Conservation (phyloP, 2,329 filamentous ascomycete species). For the Talaromyces sp. region DNA sequence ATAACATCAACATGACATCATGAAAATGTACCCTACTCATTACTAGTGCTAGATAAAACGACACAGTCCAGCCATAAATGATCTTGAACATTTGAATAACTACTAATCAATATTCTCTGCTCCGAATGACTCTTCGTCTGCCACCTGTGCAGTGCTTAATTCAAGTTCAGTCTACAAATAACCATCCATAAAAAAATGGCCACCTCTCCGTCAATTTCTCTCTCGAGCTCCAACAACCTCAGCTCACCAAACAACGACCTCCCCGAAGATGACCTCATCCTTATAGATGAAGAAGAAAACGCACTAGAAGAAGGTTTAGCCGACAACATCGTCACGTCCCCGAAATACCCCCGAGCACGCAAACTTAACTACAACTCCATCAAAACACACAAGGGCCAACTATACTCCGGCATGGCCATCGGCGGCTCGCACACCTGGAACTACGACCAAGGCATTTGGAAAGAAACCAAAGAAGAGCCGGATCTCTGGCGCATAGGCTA, state of each 20-base stretch:
- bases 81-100: too few species aligned
- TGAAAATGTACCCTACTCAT: too few species aligned
- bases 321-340: conserved; percentile 7
- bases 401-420: conserved; percentile 42
- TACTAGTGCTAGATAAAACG: too few species aligned
- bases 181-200: not conserved
- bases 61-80: too few species aligned
- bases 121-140: too few species aligned
- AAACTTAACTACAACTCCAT: conserved; percentile 35
- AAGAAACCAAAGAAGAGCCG: conserved; percentile 40
- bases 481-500: conserved; percentile 41
- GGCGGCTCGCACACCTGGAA: conserved; percentile 43
- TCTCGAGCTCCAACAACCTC: not conserved
- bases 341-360: conserved; percentile 1
- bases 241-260: not conserved
- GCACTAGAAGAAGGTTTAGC: conserved; percentile 15
- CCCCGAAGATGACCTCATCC: conserved; percentile 3
- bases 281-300: conserved; percentile 27
- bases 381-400: conserved; percentile 37
- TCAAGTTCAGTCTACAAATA: too few species aligned
- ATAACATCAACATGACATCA: conserved; percentile 11
- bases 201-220: not conserved
- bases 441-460: conserved; percentile 39
- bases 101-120: too few species aligned
- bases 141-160: too few species aligned